A percentile compares a stretch with the other conserved stretches of the same genome.
Evolutionary conservation across 2,329 filamentous ascomycete genomes (phyloP).

Genomic region (Penicillium sp.): DNA sequence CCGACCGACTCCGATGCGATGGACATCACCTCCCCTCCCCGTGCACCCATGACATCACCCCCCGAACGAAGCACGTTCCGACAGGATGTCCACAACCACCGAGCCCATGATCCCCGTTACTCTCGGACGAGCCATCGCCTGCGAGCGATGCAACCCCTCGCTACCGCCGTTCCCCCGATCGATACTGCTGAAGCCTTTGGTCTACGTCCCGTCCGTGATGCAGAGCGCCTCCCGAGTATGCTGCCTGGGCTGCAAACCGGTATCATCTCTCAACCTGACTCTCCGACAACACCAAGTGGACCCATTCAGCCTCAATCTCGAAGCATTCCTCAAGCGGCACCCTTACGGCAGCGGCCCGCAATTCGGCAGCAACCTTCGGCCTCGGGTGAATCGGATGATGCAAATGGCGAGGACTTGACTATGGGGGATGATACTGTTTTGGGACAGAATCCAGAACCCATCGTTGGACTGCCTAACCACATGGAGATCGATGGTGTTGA

Average conservation of each 20-base stretch:
- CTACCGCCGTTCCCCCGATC: slow-evolving; percentile 69
- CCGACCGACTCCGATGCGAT: slow-evolving; percentile 58
- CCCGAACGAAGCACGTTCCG: slow-evolving; percentile 72
- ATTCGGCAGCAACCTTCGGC: slow-evolving; percentile 87
- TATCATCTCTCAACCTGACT: slow-evolving; percentile 86
- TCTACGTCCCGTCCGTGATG: slow-evolving; percentile 77
- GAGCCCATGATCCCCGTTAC: slow-evolving; percentile 47
- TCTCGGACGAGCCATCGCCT: slow-evolving; percentile 56
- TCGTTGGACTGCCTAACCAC: slow-evolving; percentile 77
- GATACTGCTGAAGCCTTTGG: slow-evolving; percentile 74
- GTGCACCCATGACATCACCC: slow-evolving; percentile 71
- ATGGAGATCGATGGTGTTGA: slow-evolving; percentile 90
- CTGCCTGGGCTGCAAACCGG: slow-evolving; percentile 71
- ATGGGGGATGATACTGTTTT: slow-evolving; percentile 69
- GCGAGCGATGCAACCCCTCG: slow-evolving; percentile 69
- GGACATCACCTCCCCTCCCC: slow-evolving; percentile 68
- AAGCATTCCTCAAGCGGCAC: slow-evolving; percentile 59
- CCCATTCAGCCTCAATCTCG: slow-evolving; percentile 65
- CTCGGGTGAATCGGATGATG: slow-evolving; percentile 86
- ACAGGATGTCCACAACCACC: slow-evolving; percentile 59
- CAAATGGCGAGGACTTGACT: slow-evolving; percentile 80
- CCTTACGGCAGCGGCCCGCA: slow-evolving; percentile 75
- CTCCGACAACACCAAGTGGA: slow-evolving; percentile 81
- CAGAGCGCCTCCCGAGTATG: slow-evolving; percentile 84
- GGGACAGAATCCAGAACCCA: slow-evolving; percentile 65